Conservation (phyloP, 257 asterid species). For the Solanum sitiens region DNA sequence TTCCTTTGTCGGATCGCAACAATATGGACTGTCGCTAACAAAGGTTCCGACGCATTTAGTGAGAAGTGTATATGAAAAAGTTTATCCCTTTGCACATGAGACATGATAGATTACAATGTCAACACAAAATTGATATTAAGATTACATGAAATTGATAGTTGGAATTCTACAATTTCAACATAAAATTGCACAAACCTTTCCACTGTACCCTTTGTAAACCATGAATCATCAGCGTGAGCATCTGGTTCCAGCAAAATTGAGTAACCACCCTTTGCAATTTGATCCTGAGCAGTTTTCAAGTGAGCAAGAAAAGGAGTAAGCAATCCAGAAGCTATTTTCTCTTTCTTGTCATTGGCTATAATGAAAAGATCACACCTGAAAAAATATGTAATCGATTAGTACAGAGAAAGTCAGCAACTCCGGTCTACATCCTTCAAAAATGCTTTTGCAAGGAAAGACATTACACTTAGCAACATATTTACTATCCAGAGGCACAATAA, state of each 20-base stretch:
- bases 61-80: neutral
- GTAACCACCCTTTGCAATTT: constrained; percentile 84
- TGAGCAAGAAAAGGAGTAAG: constrained; percentile 87
- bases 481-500: neutral
- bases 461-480: neutral
- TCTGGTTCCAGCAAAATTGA: constrained; percentile 74
- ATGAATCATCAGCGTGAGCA: constrained; percentile 36
- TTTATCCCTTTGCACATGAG: neutral
- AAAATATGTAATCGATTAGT: neutral
- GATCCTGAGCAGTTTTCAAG: constrained; percentile 83
- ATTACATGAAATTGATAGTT: neutral
- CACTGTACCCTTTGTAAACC: constrained; percentile 95
- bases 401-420: neutral
- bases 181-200: constrained; percentile 55
- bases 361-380: constrained; percentile 67
- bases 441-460: neutral
- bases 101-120: neutral
- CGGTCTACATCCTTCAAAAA: neutral
- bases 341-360: constrained; percentile 77
- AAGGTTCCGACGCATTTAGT: neutral
- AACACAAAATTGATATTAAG: neutral
- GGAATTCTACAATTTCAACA: neutral
- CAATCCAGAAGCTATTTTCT: constrained; percentile 92
- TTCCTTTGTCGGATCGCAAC: neutral
- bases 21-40: neutral